A percentile compares a stretch with the other conserved stretches of the same genome.
phyloP scores from a whole-genome alignment of 768 basidiomycete genomes.

The Chlorophyllum brunneum region DNA sequence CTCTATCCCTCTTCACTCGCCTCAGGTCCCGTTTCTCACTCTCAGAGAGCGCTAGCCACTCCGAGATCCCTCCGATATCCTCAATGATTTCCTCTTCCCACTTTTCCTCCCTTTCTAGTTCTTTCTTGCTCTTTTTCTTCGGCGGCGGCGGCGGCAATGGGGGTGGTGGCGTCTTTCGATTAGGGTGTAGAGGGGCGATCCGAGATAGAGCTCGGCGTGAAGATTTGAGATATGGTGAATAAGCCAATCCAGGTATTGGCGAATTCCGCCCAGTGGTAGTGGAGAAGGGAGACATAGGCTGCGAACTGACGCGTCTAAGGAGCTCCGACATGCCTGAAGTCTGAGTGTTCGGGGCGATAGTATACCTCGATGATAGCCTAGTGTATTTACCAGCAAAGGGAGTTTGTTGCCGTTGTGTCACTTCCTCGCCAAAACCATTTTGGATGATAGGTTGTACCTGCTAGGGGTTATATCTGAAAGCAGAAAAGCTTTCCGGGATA shows the following conservation, averaged over 20 bases:
- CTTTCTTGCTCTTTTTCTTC: conserved; percentile 77
- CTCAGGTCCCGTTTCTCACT: conserved; percentile 50
- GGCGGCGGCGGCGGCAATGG: conserved; percentile 67
- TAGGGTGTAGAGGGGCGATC: conserved; percentile 76
- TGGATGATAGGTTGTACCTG: background rate
- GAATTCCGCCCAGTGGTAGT: conserved; percentile 7
- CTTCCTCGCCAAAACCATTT: background rate
- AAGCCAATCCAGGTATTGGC: conserved; percentile 27
- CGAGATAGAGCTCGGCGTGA: conserved; percentile 57
- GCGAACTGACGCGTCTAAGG: conserved; percentile 66
- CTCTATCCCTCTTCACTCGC: conserved; percentile 58
- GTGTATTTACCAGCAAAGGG: conserved; percentile 10
- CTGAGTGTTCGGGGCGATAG: conserved; percentile 46
- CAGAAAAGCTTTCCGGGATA: background rate
- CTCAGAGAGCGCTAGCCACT: conserved; percentile 46
- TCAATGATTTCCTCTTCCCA: conserved; percentile 82
- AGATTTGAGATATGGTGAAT: conserved; percentile 65
- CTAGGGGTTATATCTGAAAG: background rate
- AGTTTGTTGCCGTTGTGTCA: conserved; percentile 13
- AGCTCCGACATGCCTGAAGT: conserved; percentile 71
- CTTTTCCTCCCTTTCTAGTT: conserved; percentile 68
- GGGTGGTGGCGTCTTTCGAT: conserved; percentile 70
- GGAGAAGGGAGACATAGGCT: conserved; percentile 59
- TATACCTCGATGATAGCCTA: conserved; percentile 28
- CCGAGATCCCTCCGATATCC: conserved; percentile 63